phyloP scores from a whole-genome alignment of 495 filamentous ascomycete genomes.

The Penicillium verhagenii region DNA sequence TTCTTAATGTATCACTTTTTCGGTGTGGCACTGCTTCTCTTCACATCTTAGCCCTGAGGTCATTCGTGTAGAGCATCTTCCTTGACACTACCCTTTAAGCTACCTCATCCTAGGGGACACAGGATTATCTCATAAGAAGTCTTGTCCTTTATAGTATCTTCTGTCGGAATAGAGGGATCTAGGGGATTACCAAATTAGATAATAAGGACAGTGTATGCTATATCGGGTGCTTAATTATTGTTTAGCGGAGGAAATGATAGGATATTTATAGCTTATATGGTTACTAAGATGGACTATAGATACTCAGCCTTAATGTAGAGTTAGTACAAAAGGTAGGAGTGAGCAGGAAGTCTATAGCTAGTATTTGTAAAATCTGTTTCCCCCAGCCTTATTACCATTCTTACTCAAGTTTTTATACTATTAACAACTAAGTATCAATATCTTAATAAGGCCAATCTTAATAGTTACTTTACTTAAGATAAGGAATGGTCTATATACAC shows the following conservation, averaged over 20 bases:
- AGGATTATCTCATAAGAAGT: neutral
- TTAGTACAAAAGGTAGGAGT: neutral
- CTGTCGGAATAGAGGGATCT: neutral
- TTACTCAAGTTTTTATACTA: neutral
- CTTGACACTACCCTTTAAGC: neutral
- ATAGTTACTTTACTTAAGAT: neutral
- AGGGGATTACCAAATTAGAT: neutral
- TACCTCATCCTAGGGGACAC: neutral
- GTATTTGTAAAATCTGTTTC: neutral
- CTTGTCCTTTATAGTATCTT: neutral
- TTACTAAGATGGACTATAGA: neutral
- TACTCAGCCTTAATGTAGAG: neutral
- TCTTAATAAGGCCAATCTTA: neutral
- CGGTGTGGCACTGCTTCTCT: neutral
- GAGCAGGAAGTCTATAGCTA: neutral
- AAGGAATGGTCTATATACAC: neutral
- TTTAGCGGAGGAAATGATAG: neutral
- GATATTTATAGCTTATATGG: neutral
- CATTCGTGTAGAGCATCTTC: neutral
- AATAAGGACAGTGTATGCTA: neutral
- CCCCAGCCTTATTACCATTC: neutral
- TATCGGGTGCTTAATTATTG: neutral
- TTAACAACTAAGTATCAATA: neutral
- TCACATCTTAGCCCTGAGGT: neutral
- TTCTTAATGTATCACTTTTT: neutral